A percentile compares a stretch with the other conserved stretches of the same genome.
Conservation (phyloP, 805 yeast species). For the Wickerhamiella nectarea region DNA sequence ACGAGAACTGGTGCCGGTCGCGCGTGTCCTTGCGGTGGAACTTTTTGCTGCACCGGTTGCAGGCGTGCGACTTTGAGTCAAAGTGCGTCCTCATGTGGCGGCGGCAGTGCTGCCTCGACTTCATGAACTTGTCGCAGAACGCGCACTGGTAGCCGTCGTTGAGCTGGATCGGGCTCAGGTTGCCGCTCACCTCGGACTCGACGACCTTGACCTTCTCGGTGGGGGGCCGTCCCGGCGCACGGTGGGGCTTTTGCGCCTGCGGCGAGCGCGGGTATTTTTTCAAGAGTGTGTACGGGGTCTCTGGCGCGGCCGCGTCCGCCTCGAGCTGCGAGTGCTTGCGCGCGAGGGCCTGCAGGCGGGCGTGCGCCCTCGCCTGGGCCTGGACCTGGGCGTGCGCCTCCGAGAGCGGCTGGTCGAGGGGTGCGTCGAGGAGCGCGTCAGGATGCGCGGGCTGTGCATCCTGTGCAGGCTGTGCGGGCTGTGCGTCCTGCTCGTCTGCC, state of each 20-base stretch:
- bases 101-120: conserved; percentile 9
- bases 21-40: conserved; percentile 15
- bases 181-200: not conserved
- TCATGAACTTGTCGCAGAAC: not conserved
- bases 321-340: no score
- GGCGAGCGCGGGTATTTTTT: not conserved
- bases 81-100: conserved; percentile 15
- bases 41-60: conserved; percentile 12
- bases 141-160: not conserved
- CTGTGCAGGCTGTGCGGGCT: no score
- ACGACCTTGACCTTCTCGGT: not conserved
- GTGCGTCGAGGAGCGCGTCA: no score
- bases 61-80: conserved; percentile 14
- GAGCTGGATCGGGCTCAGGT: not conserved
- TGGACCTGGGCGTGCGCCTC: no score
- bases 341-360: no score
- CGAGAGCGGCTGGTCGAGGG: no score
- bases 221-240: not conserved
- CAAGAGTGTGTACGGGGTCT: no score
- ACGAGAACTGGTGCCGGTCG: conserved; percentile 10
- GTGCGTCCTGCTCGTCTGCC: not conserved
- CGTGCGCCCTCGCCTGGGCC: not conserved
- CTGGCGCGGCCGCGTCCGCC: no score
- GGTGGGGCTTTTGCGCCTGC: not conserved
- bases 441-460: no score